Base-by-base conservation (phyloP, 331 rosid species). In the Malus hybrid region DNA sequence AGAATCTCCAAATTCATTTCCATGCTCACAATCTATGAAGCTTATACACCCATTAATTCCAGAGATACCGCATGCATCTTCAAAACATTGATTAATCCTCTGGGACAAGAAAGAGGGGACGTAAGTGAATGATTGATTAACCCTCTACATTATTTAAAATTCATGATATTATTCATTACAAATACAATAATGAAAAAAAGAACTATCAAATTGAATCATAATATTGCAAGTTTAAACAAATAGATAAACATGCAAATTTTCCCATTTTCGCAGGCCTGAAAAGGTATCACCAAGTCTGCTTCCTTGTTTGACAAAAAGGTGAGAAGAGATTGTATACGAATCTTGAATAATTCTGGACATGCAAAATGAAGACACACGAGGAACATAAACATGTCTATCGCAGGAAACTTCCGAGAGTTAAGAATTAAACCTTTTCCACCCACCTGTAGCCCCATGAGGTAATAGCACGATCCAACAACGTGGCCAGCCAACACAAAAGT, bases 361-460 rank as follows among this genome's bases (percentile, higher is more conserved):
- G 6, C 20, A 64, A 31, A 4, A 24, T 62, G 66, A 10, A 16
- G 33, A 22, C 11, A 6, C 42, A 3, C 10, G 6, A 57, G 22
- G 27, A 59, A 7, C 68, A 24, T 24, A 6, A 33, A 33, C 16
- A 34, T 57, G 27, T 60, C 29, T 59, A 57, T 24, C 13, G 16
- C 2, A 27, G 5, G 11, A 60, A 71, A 7, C 28, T 34, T 20
- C 24, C 20, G 32, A 59, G 39, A 59, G 11, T 33, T 16, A 33
- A 59, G 36, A 80, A 60, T 61, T 34, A 63, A 56, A 50, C 65
- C 3, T 42, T 36, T 52, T 70, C 31, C 52, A 80, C 84, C 66
- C 59, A 93, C 98, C 94, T 88, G 94, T 80, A 93, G 85, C 50
- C 97, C 98, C 19, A 93, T 79, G 69, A 91, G 98, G 75, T 93